phyloP scores from a whole-genome alignment of 495 filamentous ascomycete species.

The Chlorociboria aeruginascens region DNA sequence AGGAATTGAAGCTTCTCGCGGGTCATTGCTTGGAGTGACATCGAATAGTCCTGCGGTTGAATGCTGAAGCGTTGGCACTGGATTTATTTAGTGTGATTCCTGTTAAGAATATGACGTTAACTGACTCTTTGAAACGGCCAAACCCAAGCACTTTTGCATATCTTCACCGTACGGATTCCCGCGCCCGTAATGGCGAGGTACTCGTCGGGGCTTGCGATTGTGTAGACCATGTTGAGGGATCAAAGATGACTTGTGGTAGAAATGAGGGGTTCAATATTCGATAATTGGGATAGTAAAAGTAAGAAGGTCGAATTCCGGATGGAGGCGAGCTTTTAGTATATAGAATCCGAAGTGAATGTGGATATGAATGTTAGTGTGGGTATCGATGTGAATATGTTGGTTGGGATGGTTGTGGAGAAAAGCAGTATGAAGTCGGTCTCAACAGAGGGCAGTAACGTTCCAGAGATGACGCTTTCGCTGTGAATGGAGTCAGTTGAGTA shows the following conservation, averaged over 20 bases:
- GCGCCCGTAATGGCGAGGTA: conserved; percentile 79
- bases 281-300: no score
- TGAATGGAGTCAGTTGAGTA: no score
- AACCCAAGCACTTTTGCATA: conserved; percentile 61
- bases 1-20: conserved; percentile 70
- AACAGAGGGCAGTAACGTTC: no score
- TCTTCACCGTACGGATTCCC: conserved; percentile 54
- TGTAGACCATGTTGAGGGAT: conserved; percentile 15
- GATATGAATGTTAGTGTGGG: no score
- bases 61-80: conserved; percentile 39
- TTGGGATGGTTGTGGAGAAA: not conserved
- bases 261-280: not conserved
- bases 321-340: not conserved
- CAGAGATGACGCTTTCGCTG: no score
- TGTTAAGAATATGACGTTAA: not conserved
- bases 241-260: no score
- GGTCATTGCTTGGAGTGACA: conserved; percentile 74
- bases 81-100: not conserved
- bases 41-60: conserved; percentile 64
- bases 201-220: conserved; percentile 20
- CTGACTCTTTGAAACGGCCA: conserved; percentile 48
- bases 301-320: not conserved
- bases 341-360: not conserved
- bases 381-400: not conserved
- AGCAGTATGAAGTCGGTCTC: not conserved